These are phyloP conservation scores for Babesia microti DNA, from an alignment of 169 alveolate genomes.

Conservation along the genomic window DNA sequence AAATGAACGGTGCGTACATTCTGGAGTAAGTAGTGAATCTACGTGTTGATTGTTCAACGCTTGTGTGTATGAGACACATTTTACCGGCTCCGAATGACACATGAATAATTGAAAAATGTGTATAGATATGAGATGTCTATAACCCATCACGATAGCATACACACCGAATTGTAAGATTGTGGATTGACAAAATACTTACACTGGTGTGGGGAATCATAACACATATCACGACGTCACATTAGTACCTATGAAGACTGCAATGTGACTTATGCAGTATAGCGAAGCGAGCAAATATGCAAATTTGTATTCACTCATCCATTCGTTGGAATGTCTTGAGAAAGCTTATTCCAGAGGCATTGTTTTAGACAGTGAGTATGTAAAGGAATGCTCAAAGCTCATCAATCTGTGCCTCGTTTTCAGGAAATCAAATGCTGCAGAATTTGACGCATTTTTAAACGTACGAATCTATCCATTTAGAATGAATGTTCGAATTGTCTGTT, in stretches of 20 bases:
- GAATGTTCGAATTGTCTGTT: conserved; percentile 7
- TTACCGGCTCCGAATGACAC: no score
- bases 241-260: background rate
- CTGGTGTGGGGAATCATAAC: no score
- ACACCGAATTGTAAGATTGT: background rate
- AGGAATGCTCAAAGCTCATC: conserved; percentile 16
- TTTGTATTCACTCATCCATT: conserved; percentile 24
- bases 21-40: background rate
- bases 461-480: background rate
- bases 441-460: conserved; percentile 12
- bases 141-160: background rate
- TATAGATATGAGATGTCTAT: background rate
- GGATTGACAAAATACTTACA: background rate
- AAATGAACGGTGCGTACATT: background rate
- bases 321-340: conserved; percentile 35
- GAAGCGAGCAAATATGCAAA: conserved; percentile 20
- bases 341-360: conserved; percentile 18
- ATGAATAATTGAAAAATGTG: background rate
- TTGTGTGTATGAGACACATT: no score
- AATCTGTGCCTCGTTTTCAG: conserved; percentile 10
- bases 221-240: background rate
- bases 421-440: conserved; percentile 21
- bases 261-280: background rate
- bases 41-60: background rate
- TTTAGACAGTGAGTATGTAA: conserved; percentile 11